Evolutionary conservation across 495 filamentous ascomycete genomes (phyloP), one percentile per base, ranked within the genome.

Genomic region (Hypoxylon fragiforme): DNA sequence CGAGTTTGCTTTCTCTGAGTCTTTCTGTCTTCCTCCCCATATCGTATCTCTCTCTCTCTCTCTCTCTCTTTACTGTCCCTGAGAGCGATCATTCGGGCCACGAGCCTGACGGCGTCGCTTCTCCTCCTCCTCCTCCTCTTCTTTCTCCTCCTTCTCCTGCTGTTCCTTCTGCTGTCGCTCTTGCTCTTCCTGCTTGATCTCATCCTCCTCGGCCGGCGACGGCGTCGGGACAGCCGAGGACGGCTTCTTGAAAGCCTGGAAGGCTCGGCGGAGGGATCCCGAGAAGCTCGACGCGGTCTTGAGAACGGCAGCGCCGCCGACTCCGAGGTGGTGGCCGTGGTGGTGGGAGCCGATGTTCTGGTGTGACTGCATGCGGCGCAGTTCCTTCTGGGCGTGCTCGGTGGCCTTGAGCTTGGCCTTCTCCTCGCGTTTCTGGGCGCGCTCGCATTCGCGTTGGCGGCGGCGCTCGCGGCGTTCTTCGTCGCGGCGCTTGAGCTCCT

Each of bases 241-340:
- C 0, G 38, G 16, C 13, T 35, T 54, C 50, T 45, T 60, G 15
- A 61, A 20, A 3, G 42, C 46, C 20, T 56, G 20, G 22, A 61
- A 61, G 1, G 57, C 51, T 50, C 57, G 57, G 37, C 57, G 51
- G 6, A 61, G 43, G 0, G 51, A 55, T 1, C 51, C 57, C 3
- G 41, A 13, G 31, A 61, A 56, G 19, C 57, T 61, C 2, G 14
- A 1, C 7, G 24, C 16, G 3, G 50, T 1, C 22, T 38, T 36
- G 12, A 41, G 31, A 9, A n/a, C 28, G 11, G 19, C 20, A 15
- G 30, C 7, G 20, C 38, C 30, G 6, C 26, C 26, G 37, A 3
- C 7, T 18, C 22, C 13, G n/a, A n/a, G n/a, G n/a, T n/a, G n/a
- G n/a, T n/a, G n/a, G n/a, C n/a, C n/a, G n/a, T n/a, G n/a, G n/a